These are phyloP conservation scores for Plectosphaerella plurivora DNA, from an alignment of 2,329 filamentous ascomycete species.

Conservation along the genomic window DNA sequence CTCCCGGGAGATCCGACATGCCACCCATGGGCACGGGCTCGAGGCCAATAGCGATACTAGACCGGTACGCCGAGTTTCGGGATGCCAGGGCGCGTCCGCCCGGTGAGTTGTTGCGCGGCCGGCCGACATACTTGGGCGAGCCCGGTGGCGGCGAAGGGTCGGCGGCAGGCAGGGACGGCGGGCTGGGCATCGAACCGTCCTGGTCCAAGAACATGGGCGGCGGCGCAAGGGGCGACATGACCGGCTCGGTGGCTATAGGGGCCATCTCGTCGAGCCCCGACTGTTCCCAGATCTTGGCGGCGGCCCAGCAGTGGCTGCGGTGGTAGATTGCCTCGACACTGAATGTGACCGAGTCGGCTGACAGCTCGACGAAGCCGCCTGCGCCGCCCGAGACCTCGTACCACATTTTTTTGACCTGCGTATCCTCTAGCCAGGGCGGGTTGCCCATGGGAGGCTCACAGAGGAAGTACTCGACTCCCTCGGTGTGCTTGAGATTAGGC, in stretches of 20 bases:
- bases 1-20: conserved; percentile 7
- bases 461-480: conserved; percentile 77
- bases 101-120: conserved; percentile 33
- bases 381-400: conserved; percentile 65
- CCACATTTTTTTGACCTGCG: conserved; percentile 64
- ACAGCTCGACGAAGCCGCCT: conserved; percentile 49
- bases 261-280: conserved; percentile 21
- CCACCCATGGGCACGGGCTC: conserved; percentile 33
- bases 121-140: conserved; percentile 27
- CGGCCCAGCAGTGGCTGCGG: conserved; percentile 53
- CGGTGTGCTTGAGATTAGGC: conserved; percentile 61
- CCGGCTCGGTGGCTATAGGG: conserved; percentile 19
- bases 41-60: conserved; percentile 37
- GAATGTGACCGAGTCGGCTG: conserved; percentile 55
- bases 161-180: conserved; percentile 13
- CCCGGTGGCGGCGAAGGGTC: conserved; percentile 21
- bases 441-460: conserved; percentile 71
- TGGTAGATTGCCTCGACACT: conserved; percentile 58
- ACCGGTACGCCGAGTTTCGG: conserved; percentile 21
- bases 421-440: conserved; percentile 68
- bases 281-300: conserved; percentile 45
- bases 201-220: conserved; percentile 16
- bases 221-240: conserved; percentile 32
- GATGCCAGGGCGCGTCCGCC: conserved; percentile 26
- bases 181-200: conserved; percentile 10